Conservation (phyloP, 1,284 basidiomycete genomes). For the Boletus hoseneyae region DNA sequence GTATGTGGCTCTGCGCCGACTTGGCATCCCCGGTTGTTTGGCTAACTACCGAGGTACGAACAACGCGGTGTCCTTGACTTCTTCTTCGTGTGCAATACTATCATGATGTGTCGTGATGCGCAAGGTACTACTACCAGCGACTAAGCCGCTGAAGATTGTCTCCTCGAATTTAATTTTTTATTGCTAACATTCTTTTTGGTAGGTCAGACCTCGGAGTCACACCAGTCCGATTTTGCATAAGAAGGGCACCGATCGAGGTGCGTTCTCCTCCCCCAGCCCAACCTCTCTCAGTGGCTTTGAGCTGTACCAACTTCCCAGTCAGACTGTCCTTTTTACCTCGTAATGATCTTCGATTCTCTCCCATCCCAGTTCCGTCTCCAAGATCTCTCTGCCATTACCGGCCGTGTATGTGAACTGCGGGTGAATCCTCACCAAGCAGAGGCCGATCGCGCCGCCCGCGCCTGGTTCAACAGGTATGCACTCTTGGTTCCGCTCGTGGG, state of each 20-base stretch:
- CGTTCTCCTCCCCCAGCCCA: slow-evolving; percentile 4
- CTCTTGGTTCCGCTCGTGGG: not conserved
- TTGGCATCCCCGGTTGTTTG: slow-evolving; percentile 16
- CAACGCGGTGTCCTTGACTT: slow-evolving; percentile 30
- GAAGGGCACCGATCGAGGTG: slow-evolving; percentile 19
- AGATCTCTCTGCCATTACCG: slow-evolving; percentile 35
- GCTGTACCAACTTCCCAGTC: slow-evolving; percentile 16
- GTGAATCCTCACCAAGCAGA: slow-evolving; percentile 31
- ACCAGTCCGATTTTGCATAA: slow-evolving; percentile 27
- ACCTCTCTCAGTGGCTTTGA: slow-evolving; percentile 28
- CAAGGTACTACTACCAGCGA: slow-evolving; percentile 31
- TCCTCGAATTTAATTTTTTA: slow-evolving; percentile 22
- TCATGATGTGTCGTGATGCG: slow-evolving; percentile 33
- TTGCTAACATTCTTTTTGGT: slow-evolving; percentile 19
- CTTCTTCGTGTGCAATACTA: slow-evolving; percentile 28
- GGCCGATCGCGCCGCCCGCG: slow-evolving; percentile 31
- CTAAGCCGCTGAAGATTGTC: slow-evolving; percentile 25
- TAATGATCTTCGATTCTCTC: slow-evolving; percentile 29
- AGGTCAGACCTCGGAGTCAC: slow-evolving; percentile 21
- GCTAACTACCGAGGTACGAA: slow-evolving; percentile 20
- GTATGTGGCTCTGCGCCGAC: not conserved
- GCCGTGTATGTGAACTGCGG: slow-evolving; percentile 34
- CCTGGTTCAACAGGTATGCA: slow-evolving; percentile 30
- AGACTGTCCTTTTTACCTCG: slow-evolving; percentile 11
- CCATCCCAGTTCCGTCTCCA: slow-evolving; percentile 32